Conservation (phyloP, 768 basidiomycete species). For the Termitomyces heimii region DNA sequence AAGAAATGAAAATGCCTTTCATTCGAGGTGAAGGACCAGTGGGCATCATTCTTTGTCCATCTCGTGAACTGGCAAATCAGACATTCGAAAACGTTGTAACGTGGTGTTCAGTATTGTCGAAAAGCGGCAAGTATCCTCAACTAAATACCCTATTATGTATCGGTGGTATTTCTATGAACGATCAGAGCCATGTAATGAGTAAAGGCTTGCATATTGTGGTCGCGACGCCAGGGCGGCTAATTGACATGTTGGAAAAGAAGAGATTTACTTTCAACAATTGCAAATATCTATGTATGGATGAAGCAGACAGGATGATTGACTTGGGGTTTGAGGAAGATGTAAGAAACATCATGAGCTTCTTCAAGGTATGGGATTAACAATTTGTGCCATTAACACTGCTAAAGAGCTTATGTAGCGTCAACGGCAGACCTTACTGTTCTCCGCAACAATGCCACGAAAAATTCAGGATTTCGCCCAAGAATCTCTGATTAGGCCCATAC, state of each 20-base stretch:
- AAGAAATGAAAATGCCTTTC: conserved; percentile 87
- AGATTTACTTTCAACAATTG: conserved; percentile 89
- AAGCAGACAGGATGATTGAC: conserved; percentile 99
- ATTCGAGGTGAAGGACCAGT: conserved; percentile 93
- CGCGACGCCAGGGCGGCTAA: conserved; percentile 93
- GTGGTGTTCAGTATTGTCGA: conserved; percentile 81
- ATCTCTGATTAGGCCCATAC: conserved; percentile 88
- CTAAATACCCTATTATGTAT: conserved; percentile 90
- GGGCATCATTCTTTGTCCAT: conserved; percentile 95
- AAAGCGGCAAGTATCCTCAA: conserved; percentile 75
- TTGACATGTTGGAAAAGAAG: conserved; percentile 97
- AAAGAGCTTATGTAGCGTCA: conserved; percentile 57
- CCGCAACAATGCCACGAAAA: conserved; percentile 98
- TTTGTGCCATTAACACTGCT: not conserved
- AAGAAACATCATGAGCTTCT: conserved; percentile 98
- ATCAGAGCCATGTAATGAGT: conserved; percentile 88
- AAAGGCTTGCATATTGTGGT: conserved; percentile 95
- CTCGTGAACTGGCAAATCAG: conserved; percentile 93
- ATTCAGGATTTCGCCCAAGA: conserved; percentile 99
- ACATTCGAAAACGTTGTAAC: conserved; percentile 91
- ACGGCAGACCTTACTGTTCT: conserved; percentile 95
- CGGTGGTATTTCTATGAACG: conserved; percentile 96
- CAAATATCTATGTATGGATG: conserved; percentile 98
- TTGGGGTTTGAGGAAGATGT: conserved; percentile 99
- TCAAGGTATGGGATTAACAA: conserved; percentile 58